phyloP scores from a whole-genome alignment of 805 yeast species.

The Kregervanrija fluxuum region DNA sequence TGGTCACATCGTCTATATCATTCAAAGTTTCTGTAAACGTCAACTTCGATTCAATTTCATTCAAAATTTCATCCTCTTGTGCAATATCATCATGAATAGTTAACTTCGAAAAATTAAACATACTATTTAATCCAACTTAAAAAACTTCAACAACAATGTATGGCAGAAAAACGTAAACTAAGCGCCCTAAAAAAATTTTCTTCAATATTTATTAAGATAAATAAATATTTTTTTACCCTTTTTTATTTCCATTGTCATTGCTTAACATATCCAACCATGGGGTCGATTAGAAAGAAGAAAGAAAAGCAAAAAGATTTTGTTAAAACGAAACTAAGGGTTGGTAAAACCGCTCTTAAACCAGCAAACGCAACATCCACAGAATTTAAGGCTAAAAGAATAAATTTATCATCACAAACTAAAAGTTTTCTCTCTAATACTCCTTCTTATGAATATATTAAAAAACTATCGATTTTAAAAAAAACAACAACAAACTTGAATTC shows the following conservation, averaged over 20 bases:
- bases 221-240: background rate
- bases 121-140: too few relatives aligned
- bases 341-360: slow-evolving; percentile 67
- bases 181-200: too few relatives aligned
- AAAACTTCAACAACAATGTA: too few relatives aligned
- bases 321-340: slow-evolving; percentile 80
- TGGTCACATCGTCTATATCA: slow-evolving; percentile 1
- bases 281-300: slow-evolving; percentile 47
- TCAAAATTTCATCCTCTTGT: too few relatives aligned
- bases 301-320: slow-evolving; percentile 69
- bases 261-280: slow-evolving; percentile 27
- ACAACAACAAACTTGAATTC: slow-evolving; percentile 14
- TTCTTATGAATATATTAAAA: slow-evolving; percentile 32
- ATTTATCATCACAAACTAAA: slow-evolving; percentile 26
- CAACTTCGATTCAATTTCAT: too few relatives aligned
- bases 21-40: too few relatives aligned
- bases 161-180: too few relatives aligned
- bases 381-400: slow-evolving; percentile 58
- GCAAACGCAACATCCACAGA: slow-evolving; percentile 81
- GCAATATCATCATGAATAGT: too few relatives aligned
- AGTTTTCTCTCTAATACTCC: slow-evolving; percentile 2
- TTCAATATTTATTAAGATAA: too few relatives aligned
- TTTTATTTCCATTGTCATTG: background rate
- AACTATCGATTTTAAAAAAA: slow-evolving; percentile 65
- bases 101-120: too few relatives aligned